A percentile compares a stretch with the other conserved stretches of the same genome.
phyloP scores from a whole-genome alignment of 805 yeast species.

The Ogataea methylovora region DNA sequence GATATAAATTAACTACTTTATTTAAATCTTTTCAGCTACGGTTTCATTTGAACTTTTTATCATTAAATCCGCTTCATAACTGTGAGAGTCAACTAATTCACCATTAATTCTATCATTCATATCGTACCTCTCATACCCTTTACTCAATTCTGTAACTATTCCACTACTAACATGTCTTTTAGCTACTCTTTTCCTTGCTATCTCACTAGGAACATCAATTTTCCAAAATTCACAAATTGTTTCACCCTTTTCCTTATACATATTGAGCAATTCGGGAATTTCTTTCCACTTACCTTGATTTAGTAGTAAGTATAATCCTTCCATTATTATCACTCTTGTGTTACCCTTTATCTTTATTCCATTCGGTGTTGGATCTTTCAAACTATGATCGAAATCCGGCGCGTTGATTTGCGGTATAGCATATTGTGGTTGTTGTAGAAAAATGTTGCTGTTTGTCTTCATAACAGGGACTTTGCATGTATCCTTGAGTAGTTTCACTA shows the following conservation, averaged over 20 bases:
- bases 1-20: constrained; percentile 1
- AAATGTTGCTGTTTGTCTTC: too few species aligned
- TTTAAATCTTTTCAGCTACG: constrained; percentile 62
- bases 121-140: constrained; percentile 44
- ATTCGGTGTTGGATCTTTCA: constrained; percentile 32
- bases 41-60: constrained; percentile 23
- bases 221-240: constrained; percentile 39
- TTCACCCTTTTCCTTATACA: constrained; percentile 4
- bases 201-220: constrained; percentile 32
- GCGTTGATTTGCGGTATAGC: constrained; percentile 1
- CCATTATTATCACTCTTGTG: constrained; percentile 25
- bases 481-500: constrained; percentile 9
- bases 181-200: constrained; percentile 53
- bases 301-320: constrained; percentile 34
- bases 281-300: constrained; percentile 28
- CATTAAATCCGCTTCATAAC: constrained; percentile 11
- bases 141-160: constrained; percentile 35
- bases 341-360: constrained; percentile 23
- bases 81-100: constrained; percentile 10
- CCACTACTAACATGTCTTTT: constrained; percentile 60
- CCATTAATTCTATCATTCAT: constrained; percentile 66
- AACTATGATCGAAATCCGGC: constrained; percentile 33
- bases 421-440: background rate
- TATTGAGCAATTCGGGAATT: too few species aligned
- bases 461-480: background rate